These are phyloP conservation scores for Cyclaneusma minus DNA, from an alignment of 2,329 filamentous ascomycete genomes.

Conservation along the genomic window DNA sequence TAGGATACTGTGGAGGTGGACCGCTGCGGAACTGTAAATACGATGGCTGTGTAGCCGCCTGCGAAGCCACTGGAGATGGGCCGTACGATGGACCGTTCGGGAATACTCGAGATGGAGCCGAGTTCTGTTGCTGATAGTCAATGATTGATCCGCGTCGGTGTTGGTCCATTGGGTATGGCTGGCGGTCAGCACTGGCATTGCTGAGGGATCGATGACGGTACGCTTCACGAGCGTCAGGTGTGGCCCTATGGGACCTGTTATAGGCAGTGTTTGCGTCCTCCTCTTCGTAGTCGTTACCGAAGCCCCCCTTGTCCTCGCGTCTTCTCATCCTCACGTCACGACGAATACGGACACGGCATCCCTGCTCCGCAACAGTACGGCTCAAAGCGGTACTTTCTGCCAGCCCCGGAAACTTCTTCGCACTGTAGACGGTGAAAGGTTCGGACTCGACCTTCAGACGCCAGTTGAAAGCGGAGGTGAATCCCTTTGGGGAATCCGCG, in stretches of 20 bases:
- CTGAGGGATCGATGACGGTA: conserved; percentile 42
- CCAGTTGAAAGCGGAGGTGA: conserved; percentile 49
- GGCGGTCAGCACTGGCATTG: conserved; percentile 36
- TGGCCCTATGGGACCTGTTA: conserved; percentile 18
- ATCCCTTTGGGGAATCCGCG: conserved; percentile 17
- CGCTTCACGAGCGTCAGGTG: conserved; percentile 8
- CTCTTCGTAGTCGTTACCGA: conserved; percentile 28
- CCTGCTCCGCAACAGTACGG: conserved; percentile 86
- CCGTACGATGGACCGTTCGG: conserved; percentile 12
- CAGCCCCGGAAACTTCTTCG: conserved; percentile 95
- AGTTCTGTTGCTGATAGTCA: conserved; percentile 9
- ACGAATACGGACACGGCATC: conserved; percentile 87
- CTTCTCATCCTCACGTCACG: conserved; percentile 88
- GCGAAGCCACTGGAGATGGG: conserved; percentile 5
- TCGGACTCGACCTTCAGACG: conserved; percentile 79
- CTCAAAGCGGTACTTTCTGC: conserved; percentile 80
- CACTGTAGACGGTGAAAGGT: conserved; percentile 81
- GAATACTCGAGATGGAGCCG: conserved; percentile 19
- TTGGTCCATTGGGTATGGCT: conserved; percentile 24
- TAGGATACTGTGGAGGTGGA: too few relatives aligned
- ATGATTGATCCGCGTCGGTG: conserved; percentile 22
- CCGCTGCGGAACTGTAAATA: too few relatives aligned
- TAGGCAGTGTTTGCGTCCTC: conserved; percentile 51
- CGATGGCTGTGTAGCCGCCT: too few relatives aligned
- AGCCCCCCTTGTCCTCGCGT: conserved; percentile 53